A percentile compares a stretch with the other conserved stretches of the same genome.
Conservation (phyloP, 148 eudicot species). For the Drosera capensis region DNA sequence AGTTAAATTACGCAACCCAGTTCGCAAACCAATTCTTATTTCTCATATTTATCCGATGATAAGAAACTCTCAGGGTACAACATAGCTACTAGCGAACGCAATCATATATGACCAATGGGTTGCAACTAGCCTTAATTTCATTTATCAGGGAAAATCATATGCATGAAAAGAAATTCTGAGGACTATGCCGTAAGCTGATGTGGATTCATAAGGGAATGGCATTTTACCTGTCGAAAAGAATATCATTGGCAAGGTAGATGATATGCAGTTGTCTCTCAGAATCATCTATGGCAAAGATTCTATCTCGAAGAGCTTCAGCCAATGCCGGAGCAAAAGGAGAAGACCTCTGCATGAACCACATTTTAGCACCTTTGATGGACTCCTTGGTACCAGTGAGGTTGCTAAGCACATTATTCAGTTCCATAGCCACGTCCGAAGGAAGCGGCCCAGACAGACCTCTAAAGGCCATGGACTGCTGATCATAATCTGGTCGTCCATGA, state of each 20-base stretch:
- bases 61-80: too few relatives aligned
- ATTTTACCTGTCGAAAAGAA: constrained; percentile 80
- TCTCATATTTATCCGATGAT: too few relatives aligned
- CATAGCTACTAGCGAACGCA: too few relatives aligned
- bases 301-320: constrained; percentile 84
- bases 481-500: constrained; percentile 58
- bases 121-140: too few relatives aligned
- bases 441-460: constrained; percentile 79
- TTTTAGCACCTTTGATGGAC: constrained; percentile 89
- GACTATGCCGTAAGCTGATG: too few relatives aligned
- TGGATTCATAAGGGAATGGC: too few relatives aligned
- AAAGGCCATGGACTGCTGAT: constrained; percentile 46
- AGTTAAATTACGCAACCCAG: too few relatives aligned
- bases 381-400: constrained; percentile 87
- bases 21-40: too few relatives aligned
- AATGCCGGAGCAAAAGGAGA: constrained; percentile 71
- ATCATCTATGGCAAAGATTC: constrained; percentile 58
- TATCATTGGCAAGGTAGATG: constrained; percentile 89
- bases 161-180: too few relatives aligned
- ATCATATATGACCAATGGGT: too few relatives aligned
- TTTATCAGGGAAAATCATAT: too few relatives aligned
- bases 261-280: constrained; percentile 88
- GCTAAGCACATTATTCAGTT: constrained; percentile 68
- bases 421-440: constrained; percentile 86
- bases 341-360: constrained; percentile 99